Conservation (phyloP, 1,284 basidiomycete species). For the Tilletia caries region DNA sequence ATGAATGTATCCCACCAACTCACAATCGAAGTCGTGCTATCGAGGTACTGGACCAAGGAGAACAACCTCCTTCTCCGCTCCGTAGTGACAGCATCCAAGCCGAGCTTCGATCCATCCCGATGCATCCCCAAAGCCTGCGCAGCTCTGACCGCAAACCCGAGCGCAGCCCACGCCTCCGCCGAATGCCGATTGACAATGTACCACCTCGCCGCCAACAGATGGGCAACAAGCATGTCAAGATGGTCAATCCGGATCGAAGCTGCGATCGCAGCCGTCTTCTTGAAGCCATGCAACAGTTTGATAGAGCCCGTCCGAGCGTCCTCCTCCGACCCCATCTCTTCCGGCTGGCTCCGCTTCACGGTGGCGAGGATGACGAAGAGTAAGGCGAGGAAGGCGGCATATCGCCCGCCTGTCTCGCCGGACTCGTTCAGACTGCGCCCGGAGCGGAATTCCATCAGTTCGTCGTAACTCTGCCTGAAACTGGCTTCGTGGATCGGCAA, state of each 20-base stretch:
- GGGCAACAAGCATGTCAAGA: constrained; percentile 47
- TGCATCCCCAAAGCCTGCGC: constrained; percentile 91
- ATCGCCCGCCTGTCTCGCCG: constrained; percentile 63
- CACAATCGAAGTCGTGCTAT: constrained; percentile 78
- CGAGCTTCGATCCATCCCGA: constrained; percentile 72
- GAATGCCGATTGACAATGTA: constrained; percentile 81
- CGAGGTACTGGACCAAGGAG: constrained; percentile 89
- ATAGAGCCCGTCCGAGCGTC: constrained; percentile 41
- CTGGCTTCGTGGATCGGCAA: constrained; percentile 84
- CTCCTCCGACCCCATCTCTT: constrained; percentile 56
- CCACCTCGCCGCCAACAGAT: constrained; percentile 68
- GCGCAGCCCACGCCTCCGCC: constrained; percentile 90
- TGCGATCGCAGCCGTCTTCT: constrained; percentile 40
- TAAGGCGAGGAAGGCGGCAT: constrained; percentile 81
- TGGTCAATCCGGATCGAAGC: constrained; percentile 46
- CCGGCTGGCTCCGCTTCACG: constrained; percentile 77
- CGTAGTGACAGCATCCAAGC: constrained; percentile 65
- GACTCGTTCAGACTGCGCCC: constrained; percentile 35
- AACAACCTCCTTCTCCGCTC: constrained; percentile 88
- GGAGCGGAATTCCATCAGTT: constrained; percentile 63
- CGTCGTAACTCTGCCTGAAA: constrained; percentile 75
- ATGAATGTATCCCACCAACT: background rate
- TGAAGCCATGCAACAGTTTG: constrained; percentile 64
- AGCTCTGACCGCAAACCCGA: constrained; percentile 85
- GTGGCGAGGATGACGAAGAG: constrained; percentile 92